phyloP scores from a whole-genome alignment of 768 basidiomycete species.

The Mycena metata region DNA sequence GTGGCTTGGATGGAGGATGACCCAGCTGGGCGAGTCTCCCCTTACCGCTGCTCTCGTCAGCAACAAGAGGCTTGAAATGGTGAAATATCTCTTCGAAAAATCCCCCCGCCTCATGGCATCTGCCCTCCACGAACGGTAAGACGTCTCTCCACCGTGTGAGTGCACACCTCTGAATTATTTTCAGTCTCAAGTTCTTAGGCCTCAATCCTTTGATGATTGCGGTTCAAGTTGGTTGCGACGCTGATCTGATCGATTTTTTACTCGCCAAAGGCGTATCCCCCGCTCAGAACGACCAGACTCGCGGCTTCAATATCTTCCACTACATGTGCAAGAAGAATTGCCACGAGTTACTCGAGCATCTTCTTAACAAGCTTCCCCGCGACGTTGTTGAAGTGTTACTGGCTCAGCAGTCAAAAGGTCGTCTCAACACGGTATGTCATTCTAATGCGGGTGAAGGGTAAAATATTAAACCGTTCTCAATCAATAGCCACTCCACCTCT shows the following conservation, averaged over 20 bases:
- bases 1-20: constrained; percentile 67
- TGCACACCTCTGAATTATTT: constrained; percentile 10
- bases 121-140: constrained; percentile 60
- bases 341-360: constrained; percentile 53
- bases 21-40: constrained; percentile 65
- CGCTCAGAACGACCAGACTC: constrained; percentile 53
- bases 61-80: constrained; percentile 49
- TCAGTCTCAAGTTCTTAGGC: constrained; percentile 61
- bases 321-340: constrained; percentile 51
- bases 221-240: constrained; percentile 44
- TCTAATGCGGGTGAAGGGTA: neutral
- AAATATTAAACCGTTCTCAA: neutral
- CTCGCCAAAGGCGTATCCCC: constrained; percentile 61
- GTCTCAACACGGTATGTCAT: constrained; percentile 60
- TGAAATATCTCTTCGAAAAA: constrained; percentile 62
- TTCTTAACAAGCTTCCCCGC: constrained; percentile 64
- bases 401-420: constrained; percentile 58
- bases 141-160: constrained; percentile 11
- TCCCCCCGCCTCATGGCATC: constrained; percentile 56
- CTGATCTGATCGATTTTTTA: constrained; percentile 63
- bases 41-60: constrained; percentile 60
- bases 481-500: constrained; percentile 67
- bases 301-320: constrained; percentile 73
- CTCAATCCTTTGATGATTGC: constrained; percentile 63
- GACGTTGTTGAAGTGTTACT: constrained; percentile 61